Base-by-base conservation (phyloP, 2,329 filamentous ascomycete species). In the Xylaria sp. region DNA sequence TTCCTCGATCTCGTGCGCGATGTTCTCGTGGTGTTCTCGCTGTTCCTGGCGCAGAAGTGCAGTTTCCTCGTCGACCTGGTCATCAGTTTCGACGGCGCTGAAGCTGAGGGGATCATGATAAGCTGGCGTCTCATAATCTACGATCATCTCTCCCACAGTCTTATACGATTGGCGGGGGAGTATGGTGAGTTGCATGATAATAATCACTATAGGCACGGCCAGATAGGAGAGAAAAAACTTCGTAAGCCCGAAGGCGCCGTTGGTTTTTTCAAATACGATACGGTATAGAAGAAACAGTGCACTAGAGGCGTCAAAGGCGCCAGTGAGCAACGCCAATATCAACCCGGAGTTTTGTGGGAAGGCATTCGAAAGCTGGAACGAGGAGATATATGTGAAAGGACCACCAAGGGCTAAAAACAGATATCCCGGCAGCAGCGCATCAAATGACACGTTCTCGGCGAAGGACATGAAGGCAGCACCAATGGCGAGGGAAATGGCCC, bases 301-400 rank as follows among this genome's bases (percentile, higher is more conserved):
- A 73, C 91, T 94, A 1, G 92, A 94, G 0, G 92, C 90, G 79
- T 97, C 93, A 78, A 96, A 97, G 4, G 92, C 92, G 6, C 93
- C 93, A 0, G 92, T 95, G 62, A 97, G 82, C 41, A 94, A 84
- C 1, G 93, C 92, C 9, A 97, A 84, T 71, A 97, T 93, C n/a
- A 93, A 82, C 1, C 93, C 93, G 0, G 92, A 92, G 76, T 91
- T 87, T 59, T 86, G 86, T 0, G 93, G 93, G 76, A 97, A 95
- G 2, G 93, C 90, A 79, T 96, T 96, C 48, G 92, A 94, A 48
- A 96, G 87, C 78, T 96, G 93, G 80, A 95, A 95, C 2, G 91
- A 92, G 9, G 92, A 90, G 66, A 96, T 93, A 80, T 94, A 96
- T 61, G 93, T 88, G 75, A 94, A 94, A 2, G 92, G 92, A 0